phyloP scores from a whole-genome alignment of 2,329 filamentous ascomycete species.

The Colletotrichum echinochloae region DNA sequence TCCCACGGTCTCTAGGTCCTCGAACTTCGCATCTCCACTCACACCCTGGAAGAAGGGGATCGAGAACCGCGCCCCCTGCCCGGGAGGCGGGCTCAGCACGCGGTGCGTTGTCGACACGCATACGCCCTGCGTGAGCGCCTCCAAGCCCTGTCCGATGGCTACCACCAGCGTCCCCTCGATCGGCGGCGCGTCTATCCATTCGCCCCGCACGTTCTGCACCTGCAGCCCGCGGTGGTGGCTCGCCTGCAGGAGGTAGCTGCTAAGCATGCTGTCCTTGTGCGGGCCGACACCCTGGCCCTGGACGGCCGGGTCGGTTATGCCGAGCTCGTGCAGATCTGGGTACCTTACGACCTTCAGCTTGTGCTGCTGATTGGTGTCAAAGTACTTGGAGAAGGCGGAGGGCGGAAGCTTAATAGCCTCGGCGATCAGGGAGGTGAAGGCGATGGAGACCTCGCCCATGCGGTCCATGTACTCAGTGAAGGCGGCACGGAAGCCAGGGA shows the following conservation, averaged over 20 bases:
- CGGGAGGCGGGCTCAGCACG: conserved; percentile 79
- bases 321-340: conserved; percentile 75
- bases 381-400: conserved; percentile 81
- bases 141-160: conserved; percentile 87
- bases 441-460: conserved; percentile 79
- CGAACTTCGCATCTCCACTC: conserved; percentile 81
- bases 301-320: conserved; percentile 51
- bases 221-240: conserved; percentile 81
- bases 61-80: conserved; percentile 78
- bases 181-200: conserved; percentile 87
- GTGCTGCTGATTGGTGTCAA: conserved; percentile 80
- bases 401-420: conserved; percentile 81
- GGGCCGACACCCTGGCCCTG: conserved; percentile 76
- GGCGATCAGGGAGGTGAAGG: conserved; percentile 84
- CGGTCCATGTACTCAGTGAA: conserved; percentile 81
- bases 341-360: conserved; percentile 93
- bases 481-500: conserved; percentile 75
- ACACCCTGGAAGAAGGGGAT: conserved; percentile 93
- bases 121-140: conserved; percentile 86
- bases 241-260: conserved; percentile 84
- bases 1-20: conserved; percentile 75
- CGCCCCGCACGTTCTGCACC: conserved; percentile 81
- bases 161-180: conserved; percentile 83
- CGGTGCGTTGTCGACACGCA: conserved; percentile 86
- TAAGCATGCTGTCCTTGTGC: conserved; percentile 88